Base-by-base conservation (phyloP, 352 stramenopile genomes). In the Globisporangium echinulatum region DNA sequence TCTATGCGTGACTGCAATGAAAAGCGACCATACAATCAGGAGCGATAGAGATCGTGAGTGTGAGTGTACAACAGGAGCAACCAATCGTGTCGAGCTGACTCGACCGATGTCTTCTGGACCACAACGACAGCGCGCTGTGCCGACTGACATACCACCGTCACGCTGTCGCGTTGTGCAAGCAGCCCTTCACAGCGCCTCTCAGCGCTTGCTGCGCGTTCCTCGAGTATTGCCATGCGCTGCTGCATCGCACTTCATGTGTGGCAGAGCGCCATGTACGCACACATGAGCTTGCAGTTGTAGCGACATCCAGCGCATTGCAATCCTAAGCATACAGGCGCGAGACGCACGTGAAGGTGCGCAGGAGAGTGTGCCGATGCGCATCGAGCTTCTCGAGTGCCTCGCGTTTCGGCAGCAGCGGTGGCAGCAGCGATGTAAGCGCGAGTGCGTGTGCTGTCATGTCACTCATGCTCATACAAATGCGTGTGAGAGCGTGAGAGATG, bases 381-480 rank as follows among this genome's bases (percentile, higher is more conserved):
- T 57, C 52, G 39, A 57, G 52, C 17, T 47, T 56, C 52, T 48
- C 52, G n/a, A 56, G 52, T 38, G 46, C 52, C n/a, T 56, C 52
- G 17, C 19, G 39, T 17, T 49, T 49, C 10, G 39, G 7, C 39
- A 43, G 7, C 7, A 43, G 39, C 10, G 7, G 3, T 43, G 39
- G 7, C 39, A 11, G 10, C 10, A 1, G 39, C 39, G 10, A 11
- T 43, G 39, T 5, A 43, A 43, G 39, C 10, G 39, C 10, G 39
- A 13, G 39, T 43, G 39, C 39, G 39, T 43, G 7, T 43, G 39
- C 39, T 43, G 47, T 3, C 25, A 33, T 33, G 25, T 33, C 25
- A 33, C 25, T 33, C 25, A 33, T 33, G 25, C 25, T 33, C 25
- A 33, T 33, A 33, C 25, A 33, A 33, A 2, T 33, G 25, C 25